These are phyloP conservation scores for Rhododendron molle DNA, from an alignment of 148 eudicot species.

Conservation along the genomic window DNA sequence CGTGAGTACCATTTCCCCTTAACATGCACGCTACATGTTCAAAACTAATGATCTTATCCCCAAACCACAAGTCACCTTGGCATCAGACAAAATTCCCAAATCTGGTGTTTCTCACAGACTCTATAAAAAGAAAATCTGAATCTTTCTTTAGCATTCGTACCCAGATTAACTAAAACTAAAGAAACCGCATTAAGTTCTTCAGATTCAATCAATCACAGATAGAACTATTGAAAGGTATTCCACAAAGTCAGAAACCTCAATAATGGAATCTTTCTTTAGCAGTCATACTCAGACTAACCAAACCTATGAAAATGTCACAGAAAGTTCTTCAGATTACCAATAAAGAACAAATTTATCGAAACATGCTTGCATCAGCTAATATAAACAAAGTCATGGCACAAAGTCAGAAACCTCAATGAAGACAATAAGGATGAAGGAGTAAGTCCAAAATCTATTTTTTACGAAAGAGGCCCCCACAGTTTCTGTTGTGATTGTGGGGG, in stretches of 20 bases:
- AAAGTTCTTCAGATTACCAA: background rate
- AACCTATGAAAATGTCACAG: background rate
- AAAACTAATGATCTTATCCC: background rate
- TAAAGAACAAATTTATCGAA: background rate
- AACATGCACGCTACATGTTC: background rate
- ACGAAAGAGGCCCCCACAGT: background rate
- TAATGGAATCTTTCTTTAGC: background rate
- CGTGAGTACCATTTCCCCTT: background rate
- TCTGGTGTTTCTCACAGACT: background rate
- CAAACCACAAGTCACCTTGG: background rate
- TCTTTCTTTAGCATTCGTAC: background rate
- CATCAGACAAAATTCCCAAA: background rate
- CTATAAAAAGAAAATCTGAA: background rate
- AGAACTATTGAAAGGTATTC: background rate
- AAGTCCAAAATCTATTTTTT: background rate
- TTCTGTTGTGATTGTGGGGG: background rate
- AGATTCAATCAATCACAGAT: background rate
- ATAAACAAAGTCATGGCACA: no score
- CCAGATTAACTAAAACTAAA: background rate
- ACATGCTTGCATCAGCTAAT: background rate
- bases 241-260: background rate
- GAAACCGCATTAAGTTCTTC: background rate
- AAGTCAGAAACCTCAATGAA: no score
- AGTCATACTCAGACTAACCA: background rate
- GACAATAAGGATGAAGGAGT: no score